Base-by-base conservation (phyloP, 2,329 filamentous ascomycete species). In the Fusarium sp. region DNA sequence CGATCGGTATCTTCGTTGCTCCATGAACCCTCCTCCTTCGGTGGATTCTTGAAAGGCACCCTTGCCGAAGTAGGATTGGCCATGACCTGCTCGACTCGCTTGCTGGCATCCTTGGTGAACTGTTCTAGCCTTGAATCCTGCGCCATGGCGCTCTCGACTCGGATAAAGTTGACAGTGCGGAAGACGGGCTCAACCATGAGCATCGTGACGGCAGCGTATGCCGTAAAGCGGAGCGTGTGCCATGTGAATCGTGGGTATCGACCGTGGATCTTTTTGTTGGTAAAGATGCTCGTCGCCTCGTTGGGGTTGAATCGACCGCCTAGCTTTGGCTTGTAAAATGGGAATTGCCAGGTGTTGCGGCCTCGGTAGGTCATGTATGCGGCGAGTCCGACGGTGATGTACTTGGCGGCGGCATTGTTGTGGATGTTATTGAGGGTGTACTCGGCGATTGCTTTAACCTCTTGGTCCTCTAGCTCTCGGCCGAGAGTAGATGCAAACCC, bases 401-500 rank as follows among this genome's bases (percentile, higher is more conserved):
- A 72, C 61, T 78, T 77, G 73, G 79, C 82, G 14, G 79, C 67
- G 8, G 80, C 66, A n/a, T 80, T 82, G 39, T 77, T 81, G 52
- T 80, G 76, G 25, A 83, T 76, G 61, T 79, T 79, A 32, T 74
- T 76, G 54, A 81, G 67, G 27, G 80, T 79, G 68, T 83, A 78
- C 67, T 83, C 81, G 16, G 80, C 76, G 43, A 85, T 73, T 30
- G 80, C 82, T 43, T 80, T 79, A 13, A 82, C 80, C 72, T 85
- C 83, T n/a, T 75, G 68, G 60, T 85, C 82, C 41, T 78, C 80
- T 16, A 84, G 76, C 9, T 78, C 76, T 13, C 82, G 79, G 41
- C 79, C 75, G 30, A 78, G 78, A 10, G 76, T 78, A 18, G 79
- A 74, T 18, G 80, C 79, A 23, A 83, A 72, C 2, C 78, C 78